These are phyloP conservation scores for Herpotrichia juniperi DNA, from an alignment of 2,329 filamentous ascomycete species.

Conservation along the genomic window DNA sequence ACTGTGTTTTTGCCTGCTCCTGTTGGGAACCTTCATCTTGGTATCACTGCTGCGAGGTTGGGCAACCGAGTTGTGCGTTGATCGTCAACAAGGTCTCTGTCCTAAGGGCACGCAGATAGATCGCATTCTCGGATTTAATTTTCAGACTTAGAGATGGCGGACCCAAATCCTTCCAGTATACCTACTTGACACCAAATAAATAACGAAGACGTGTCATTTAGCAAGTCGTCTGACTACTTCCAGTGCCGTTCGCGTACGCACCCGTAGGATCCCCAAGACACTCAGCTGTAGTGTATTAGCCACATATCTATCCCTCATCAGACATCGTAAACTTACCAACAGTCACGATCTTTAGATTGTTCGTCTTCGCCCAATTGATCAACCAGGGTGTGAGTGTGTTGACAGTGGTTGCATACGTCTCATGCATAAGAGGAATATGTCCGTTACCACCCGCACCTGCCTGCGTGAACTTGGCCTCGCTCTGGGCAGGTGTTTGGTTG, in stretches of 20 bases:
- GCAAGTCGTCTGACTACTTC: slow-evolving; percentile 24
- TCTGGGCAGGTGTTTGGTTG: slow-evolving; percentile 38
- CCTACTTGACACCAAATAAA: too few species aligned
- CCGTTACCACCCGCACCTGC: slow-evolving; percentile 42
- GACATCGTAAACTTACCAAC: slow-evolving; percentile 31
- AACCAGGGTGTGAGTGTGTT: slow-evolving; percentile 43
- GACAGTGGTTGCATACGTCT: slow-evolving; percentile 42
- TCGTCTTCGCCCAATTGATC: slow-evolving; percentile 45
- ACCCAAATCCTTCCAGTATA: too few species aligned
- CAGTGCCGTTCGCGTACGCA: slow-evolving; percentile 33
- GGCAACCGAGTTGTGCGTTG: too few species aligned
- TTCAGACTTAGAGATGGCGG: too few species aligned
- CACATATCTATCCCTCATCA: neutral
- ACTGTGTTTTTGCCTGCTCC: too few species aligned
- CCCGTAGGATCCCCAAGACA: slow-evolving; percentile 37
- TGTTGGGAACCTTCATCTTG: too few species aligned
- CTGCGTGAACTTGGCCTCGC: slow-evolving; percentile 37
- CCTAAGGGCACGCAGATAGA: too few species aligned
- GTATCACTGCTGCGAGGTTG: too few species aligned
- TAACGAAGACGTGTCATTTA: slow-evolving; percentile 9
- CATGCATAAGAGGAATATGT: slow-evolving; percentile 39
- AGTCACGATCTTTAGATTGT: slow-evolving; percentile 43
- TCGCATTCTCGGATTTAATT: too few species aligned
- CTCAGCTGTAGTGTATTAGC: slow-evolving; percentile 30
- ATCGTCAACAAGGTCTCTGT: too few species aligned